A percentile compares a stretch with the other conserved stretches of the same genome.
Evolutionary conservation across 805 yeast species (phyloP).

Genomic region (Metschnikowia cerradonensis): DNA sequence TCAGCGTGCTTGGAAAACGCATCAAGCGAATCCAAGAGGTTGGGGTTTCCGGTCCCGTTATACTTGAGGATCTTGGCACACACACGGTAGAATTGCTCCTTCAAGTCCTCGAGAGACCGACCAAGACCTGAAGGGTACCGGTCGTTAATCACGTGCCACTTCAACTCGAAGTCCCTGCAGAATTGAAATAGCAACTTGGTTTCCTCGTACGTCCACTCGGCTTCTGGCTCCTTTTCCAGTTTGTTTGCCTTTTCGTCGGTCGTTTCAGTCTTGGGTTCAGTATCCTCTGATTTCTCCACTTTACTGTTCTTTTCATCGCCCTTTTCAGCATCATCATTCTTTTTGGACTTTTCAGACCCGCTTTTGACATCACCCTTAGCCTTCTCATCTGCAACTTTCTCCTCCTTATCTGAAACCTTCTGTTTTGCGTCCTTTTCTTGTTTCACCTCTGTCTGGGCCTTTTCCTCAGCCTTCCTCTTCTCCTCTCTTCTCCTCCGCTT

Average conservation of each 20-base stretch:
- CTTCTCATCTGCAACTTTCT: not conserved
- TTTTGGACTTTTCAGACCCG: conserved; percentile 18
- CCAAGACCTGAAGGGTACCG: conserved; percentile 37
- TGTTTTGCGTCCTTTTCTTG: conserved; percentile 6
- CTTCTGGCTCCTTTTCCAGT: conserved; percentile 30
- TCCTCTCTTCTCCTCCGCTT: conserved; percentile 6
- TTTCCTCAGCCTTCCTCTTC: conserved; percentile 1
- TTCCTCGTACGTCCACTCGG: conserved; percentile 71
- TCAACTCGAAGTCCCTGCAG: conserved; percentile 55
- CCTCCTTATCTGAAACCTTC: not conserved
- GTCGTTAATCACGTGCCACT: conserved; percentile 67
- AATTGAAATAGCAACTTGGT: conserved; percentile 74
- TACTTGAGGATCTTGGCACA: conserved; percentile 45
- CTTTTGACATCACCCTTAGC: not conserved
- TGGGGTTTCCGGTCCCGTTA: conserved; percentile 40
- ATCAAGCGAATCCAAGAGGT: conserved; percentile 56
- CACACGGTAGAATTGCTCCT: conserved; percentile 73
- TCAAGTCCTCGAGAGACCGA: conserved; percentile 72
- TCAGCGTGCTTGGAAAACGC: conserved; percentile 70
- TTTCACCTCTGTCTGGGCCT: not conserved
- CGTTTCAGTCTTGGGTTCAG: conserved; percentile 18
- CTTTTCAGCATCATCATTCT: conserved; percentile 1
- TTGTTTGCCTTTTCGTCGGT: conserved; percentile 12
- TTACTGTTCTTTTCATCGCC: conserved; percentile 7
- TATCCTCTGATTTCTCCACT: conserved; percentile 14